Base-by-base conservation (phyloP, 768 basidiomycete genomes). In the Russula dissimulans region DNA sequence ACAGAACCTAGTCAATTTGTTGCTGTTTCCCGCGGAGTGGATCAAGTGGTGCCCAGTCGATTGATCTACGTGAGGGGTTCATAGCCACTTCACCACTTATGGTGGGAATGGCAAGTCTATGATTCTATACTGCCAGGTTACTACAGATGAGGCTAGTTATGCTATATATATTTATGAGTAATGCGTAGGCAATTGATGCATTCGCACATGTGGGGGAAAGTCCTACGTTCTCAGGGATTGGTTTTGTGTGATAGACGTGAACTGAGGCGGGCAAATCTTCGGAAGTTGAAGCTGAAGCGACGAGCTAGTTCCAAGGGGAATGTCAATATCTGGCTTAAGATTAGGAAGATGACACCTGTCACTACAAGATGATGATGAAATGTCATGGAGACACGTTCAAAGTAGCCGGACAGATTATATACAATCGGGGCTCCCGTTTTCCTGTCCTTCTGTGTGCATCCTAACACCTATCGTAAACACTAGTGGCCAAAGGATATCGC, bases 401-500 rank as follows among this genome's bases (percentile, higher is more conserved):
- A 44, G 54, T 60, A 60, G 53, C 46, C 43, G 22, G 55, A 56
- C 44, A 56, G 50, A 34, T 57, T 62, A 62, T 62, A 53, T 62
- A 62, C 61, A 57, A 54, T 57, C 56, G 44, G 31, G 36, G 55
- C 49, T 43, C 48, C 34, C 34, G 34, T 51, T 39, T 42, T 41
- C 42, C 59, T 26, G 49, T 53, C 54, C 48, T 12, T 26, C 43
- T 50, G 44, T 44, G 29, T 46, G 59, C 46, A 46, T 56, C 46
- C 52, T 49, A 29, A 44, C 59, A 49, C 55, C 60, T 39, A 57
- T 62, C 51, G 31, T 56, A 62, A 44, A 54, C 61, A 57, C 2
- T 44, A 26, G 45, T 53, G 29, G 56, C 45, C 32, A 32, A 57
- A 47, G 31, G 41, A 54, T 15, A 53, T 47, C 52, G 52, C 45